Base-by-base conservation (phyloP, 73 alveolate species). In the Stentor roeselii region DNA sequence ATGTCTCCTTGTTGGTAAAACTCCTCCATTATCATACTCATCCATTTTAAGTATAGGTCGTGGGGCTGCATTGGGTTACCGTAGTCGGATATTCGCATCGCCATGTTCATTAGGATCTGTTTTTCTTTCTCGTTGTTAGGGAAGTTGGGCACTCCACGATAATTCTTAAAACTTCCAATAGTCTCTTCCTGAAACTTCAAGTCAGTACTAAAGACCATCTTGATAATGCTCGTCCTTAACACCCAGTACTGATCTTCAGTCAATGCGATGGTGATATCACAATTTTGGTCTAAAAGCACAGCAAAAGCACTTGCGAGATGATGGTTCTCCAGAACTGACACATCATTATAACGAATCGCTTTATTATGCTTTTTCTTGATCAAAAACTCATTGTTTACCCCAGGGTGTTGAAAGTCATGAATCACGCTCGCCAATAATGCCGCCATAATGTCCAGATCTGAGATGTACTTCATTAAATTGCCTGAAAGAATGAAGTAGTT, bases 391-490 rank as follows among this genome's bases (percentile, higher is more conserved):
- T 95, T 95, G 67, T 91, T 93, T 34, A 95, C 92, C 35, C 99
- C 99, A 3, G 98, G 98, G 85, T 95, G 99, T 42, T 93, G 94
- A 36, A 84, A 90, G 88, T 95, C 99, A 87, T 93, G 98, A 60
- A 91, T 85, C 32, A 95, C 38, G 67, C 95, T 89, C 3, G 94
- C 91, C 3, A 91, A 37, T 78, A 89, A 61, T 31, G 92, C 94
- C 3, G 94, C 94, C 96, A 91, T 91, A 0, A 91, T 60, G 58
- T 87, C 87, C 2, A 91, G 67, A 67, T 91, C 96, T 3, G 92
- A 82, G 3, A 91, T 39, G 58, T 91, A 86, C 15, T 89, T 89
- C 92, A 89, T 88, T 4, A 91, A 40, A 15, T 85, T 86, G n/a
- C 96, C 96, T 32, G 89, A 78, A 76, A 76, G 83, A 15, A 89